Conservation (phyloP, 345 rosid genomes). For the Eucalyptus victrix region DNA sequence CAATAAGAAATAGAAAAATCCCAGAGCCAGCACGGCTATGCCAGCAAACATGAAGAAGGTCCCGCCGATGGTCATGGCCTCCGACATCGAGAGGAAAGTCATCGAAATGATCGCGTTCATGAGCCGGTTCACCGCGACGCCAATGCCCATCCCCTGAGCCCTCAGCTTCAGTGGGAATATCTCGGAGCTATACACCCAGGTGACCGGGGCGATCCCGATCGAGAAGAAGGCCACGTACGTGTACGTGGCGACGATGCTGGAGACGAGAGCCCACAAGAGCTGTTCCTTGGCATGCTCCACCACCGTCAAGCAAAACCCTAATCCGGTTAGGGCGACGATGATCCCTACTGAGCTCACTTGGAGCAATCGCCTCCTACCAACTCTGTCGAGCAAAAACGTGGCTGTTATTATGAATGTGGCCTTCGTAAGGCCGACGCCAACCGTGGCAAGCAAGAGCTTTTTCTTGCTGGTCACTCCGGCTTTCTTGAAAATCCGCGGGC, state of each 20-base stretch:
- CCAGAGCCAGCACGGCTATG: constrained; percentile 38
- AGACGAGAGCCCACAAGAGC: constrained; percentile 40
- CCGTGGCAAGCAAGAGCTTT: constrained; percentile 58
- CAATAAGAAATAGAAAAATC: constrained; percentile 54
- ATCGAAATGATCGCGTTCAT: constrained; percentile 75
- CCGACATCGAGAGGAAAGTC: constrained; percentile 58
- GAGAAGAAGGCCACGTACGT: constrained; percentile 47
- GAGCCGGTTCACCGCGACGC: constrained; percentile 80
- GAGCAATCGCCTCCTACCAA: constrained; percentile 58
- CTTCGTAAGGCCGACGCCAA: constrained; percentile 77
- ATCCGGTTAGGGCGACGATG: constrained; percentile 15
- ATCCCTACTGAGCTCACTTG: constrained; percentile 50
- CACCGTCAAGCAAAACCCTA: constrained; percentile 50
- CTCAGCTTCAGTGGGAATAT: constrained; percentile 71
- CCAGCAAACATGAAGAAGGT: constrained; percentile 77
- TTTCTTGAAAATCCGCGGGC: constrained; percentile 58
- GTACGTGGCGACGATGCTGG: constrained; percentile 44
- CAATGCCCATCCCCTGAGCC: constrained; percentile 73
- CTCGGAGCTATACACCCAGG: constrained; percentile 91
- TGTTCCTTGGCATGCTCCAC: constrained; percentile 16
- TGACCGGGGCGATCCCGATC: constrained; percentile 64
- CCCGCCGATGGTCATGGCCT: constrained; percentile 80
- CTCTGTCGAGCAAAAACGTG: constrained; percentile 45
- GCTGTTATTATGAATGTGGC: constrained; percentile 29
- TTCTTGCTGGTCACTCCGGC: constrained; percentile 35